phyloP scores from a whole-genome alignment of 139 green algal genomes.

The Coccomyxa sp. region DNA sequence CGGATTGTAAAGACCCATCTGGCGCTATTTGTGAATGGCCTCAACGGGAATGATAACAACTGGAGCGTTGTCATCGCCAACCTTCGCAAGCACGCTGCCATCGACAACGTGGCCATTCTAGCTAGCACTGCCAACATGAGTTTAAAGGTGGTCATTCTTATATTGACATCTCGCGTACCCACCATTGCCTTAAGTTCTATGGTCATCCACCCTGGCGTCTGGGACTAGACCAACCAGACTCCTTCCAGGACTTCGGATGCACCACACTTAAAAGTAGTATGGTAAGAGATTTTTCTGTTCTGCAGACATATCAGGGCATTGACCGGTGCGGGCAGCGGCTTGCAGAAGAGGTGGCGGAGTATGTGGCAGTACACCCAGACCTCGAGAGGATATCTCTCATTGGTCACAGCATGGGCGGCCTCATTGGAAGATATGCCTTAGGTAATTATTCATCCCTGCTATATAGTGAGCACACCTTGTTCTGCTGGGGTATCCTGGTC shows the following conservation, averaged over 20 bases:
- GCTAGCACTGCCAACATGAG: neutral
- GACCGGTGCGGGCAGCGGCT: conserved; percentile 73
- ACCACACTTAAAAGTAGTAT: neutral
- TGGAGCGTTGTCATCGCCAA: conserved; percentile 46
- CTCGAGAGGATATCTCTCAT: conserved; percentile 66
- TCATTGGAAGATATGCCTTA: conserved; percentile 49
- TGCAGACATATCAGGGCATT: conserved; percentile 70
- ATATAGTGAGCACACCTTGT: neutral
- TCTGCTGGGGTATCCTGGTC: neutral
- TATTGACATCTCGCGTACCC: neutral
- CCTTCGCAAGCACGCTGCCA: neutral
- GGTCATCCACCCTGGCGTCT: neutral
- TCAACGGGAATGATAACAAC: conserved; percentile 61
- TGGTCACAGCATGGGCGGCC: conserved; percentile 67
- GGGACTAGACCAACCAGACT: neutral
- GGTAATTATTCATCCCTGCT: neutral
- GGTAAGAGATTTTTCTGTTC: neutral
- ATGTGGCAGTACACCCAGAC: conserved; percentile 36
- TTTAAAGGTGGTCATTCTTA: neutral
- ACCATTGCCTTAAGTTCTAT: neutral
- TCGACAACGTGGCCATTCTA: neutral
- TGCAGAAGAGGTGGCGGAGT: conserved; percentile 55
- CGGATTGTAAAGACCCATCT: conserved; percentile 36
- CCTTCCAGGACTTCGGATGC: too few species aligned
- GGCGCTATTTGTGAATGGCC: conserved; percentile 64